Conservation (phyloP, 805 yeast genomes). For the Vanderwaltozyma polyspora region DNA sequence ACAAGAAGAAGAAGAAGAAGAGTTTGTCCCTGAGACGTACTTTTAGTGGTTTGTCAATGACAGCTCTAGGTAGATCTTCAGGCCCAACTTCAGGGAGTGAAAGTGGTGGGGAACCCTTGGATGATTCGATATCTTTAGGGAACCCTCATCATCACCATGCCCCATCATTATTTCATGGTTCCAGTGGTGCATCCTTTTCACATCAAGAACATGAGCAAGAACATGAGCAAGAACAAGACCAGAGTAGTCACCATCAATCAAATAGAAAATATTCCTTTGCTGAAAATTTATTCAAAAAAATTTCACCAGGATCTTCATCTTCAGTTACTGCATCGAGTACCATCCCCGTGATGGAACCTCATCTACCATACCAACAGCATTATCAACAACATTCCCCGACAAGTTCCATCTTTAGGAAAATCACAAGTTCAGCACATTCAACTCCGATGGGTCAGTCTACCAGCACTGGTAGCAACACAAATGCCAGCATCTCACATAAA, state of each 20-base stretch:
- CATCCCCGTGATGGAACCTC: too few species aligned
- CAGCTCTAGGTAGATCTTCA: background rate
- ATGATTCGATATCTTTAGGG: too few species aligned
- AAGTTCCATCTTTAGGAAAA: too few species aligned
- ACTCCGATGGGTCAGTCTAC: too few species aligned
- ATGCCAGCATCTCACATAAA: too few species aligned
- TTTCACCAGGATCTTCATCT: conserved; percentile 8
- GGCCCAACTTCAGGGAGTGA: background rate
- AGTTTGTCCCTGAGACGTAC: background rate
- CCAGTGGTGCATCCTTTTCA: background rate
- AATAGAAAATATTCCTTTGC: conserved; percentile 23
- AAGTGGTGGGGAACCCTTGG: too few species aligned
- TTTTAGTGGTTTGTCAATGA: background rate
- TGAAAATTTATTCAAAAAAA: conserved; percentile 15
- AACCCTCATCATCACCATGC: background rate
- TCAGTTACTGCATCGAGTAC: too few species aligned
- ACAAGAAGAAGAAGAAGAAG: too few species aligned
- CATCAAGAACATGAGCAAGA: background rate
- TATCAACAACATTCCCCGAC: too few species aligned
- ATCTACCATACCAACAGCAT: too few species aligned
- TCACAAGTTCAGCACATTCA: too few species aligned
- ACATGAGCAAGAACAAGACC: background rate
- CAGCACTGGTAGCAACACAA: too few species aligned
- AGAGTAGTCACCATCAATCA: conserved; percentile 3
- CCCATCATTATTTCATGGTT: background rate